These are phyloP conservation scores for Canariomyces notabilis DNA, from an alignment of 2,329 filamentous ascomycete species.

Conservation along the genomic window DNA sequence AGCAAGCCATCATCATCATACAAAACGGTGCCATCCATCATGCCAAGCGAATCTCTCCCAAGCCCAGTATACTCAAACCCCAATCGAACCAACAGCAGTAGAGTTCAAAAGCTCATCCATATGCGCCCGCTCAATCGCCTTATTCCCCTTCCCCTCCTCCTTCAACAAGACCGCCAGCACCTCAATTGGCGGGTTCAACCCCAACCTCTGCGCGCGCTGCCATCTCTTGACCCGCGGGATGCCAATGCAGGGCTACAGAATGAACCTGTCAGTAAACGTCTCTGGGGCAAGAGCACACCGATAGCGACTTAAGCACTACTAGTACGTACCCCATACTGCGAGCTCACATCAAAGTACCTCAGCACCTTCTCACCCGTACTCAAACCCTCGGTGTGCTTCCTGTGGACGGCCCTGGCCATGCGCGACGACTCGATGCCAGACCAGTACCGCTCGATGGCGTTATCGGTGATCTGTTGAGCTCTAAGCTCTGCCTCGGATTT, in stretches of 20 bases:
- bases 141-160: slow-evolving; percentile 55
- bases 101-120: slow-evolving; percentile 63
- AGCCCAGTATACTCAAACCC: neutral
- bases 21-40: neutral
- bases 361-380: slow-evolving; percentile 76
- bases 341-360: slow-evolving; percentile 86
- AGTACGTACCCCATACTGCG: slow-evolving; percentile 77
- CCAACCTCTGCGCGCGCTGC: slow-evolving; percentile 77
- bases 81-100: slow-evolving; percentile 34
- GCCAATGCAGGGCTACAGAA: slow-evolving; percentile 74
- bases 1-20: neutral
- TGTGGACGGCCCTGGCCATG: slow-evolving; percentile 68
- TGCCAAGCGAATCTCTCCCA: neutral
- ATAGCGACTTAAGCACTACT: neutral
- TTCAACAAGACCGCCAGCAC: slow-evolving; percentile 79
- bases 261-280: neutral
- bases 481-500: slow-evolving; percentile 49
- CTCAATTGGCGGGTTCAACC: slow-evolving; percentile 82
- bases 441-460: slow-evolving; percentile 76
- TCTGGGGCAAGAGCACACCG: neutral
- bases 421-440: slow-evolving; percentile 62
- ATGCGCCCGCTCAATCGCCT: slow-evolving; percentile 60
- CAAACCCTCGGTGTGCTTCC: slow-evolving; percentile 53
- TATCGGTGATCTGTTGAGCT: slow-evolving; percentile 61
- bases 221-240: slow-evolving; percentile 77